Conservation (phyloP, 2,329 filamentous ascomycete species). For the Paradendryphiella salina region DNA sequence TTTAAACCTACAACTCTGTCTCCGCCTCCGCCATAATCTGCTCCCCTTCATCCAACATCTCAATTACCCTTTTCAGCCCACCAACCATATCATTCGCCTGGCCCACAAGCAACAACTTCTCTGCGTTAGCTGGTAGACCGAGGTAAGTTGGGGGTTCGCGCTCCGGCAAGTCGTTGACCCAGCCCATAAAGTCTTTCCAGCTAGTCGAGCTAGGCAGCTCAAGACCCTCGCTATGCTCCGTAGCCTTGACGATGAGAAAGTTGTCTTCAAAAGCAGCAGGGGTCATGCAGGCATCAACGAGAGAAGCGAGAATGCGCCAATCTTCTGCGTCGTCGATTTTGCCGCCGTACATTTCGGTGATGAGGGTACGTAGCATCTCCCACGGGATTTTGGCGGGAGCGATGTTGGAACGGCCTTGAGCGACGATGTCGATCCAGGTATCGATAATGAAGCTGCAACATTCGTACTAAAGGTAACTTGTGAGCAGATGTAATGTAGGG, state of each 20-base stretch:
- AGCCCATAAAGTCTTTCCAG: constrained; percentile 82
- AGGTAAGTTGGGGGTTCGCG: constrained; percentile 95
- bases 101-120: constrained; percentile 89
- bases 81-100: constrained; percentile 82
- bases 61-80: constrained; percentile 81
- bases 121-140: constrained; percentile 90
- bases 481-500: constrained; percentile 37
- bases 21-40: constrained; percentile 73
- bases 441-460: constrained; percentile 96
- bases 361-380: constrained; percentile 88
- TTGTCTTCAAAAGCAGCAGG: constrained; percentile 89
- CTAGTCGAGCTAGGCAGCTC: constrained; percentile 78
- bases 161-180: constrained; percentile 91
- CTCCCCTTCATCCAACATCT: constrained; percentile 91
- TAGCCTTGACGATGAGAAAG: constrained; percentile 76
- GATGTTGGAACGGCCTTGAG: constrained; percentile 86
- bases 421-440: constrained; percentile 83
- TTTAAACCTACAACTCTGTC: neutral
- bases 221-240: constrained; percentile 62
- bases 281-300: constrained; percentile 80
- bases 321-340: constrained; percentile 94
- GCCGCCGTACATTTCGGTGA: constrained; percentile 94
- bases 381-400: constrained; percentile 93
- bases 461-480: constrained; percentile 73
- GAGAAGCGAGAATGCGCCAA: constrained; percentile 69